Conservation (phyloP, 495 filamentous ascomycete species). For the Penicillium soppii region DNA sequence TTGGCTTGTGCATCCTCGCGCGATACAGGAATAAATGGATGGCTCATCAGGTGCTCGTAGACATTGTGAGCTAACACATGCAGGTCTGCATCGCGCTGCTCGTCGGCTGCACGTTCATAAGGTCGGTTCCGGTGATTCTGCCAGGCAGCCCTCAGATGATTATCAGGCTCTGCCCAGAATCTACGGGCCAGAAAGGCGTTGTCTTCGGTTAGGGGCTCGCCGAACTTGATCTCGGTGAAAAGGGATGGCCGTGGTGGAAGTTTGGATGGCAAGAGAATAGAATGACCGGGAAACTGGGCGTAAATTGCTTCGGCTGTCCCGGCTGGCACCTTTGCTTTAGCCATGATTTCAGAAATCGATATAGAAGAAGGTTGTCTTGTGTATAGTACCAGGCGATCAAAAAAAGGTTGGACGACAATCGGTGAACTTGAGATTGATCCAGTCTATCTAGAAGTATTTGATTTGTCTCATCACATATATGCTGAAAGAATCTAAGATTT, state of each 20-base stretch:
- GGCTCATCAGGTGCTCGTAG: slow-evolving; percentile 23
- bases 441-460: too few species aligned
- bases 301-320: too few species aligned
- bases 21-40: slow-evolving; percentile 10
- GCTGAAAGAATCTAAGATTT: too few species aligned
- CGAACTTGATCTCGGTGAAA: slow-evolving; percentile 14
- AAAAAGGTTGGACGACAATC: too few species aligned
- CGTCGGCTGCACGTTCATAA: not conserved
- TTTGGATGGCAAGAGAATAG: slow-evolving; percentile 9
- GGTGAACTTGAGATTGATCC: too few species aligned
- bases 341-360: too few species aligned
- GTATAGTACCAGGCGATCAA: too few species aligned
- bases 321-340: too few species aligned
- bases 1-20: slow-evolving; percentile 1
- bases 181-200: slow-evolving; percentile 24
- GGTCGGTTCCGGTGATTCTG: not conserved
- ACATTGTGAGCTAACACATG: slow-evolving; percentile 22
- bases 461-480: too few species aligned
- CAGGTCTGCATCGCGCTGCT: not conserved
- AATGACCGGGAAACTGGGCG: too few species aligned
- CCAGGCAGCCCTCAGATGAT: slow-evolving; percentile 12
- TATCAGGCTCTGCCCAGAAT: slow-evolving; percentile 24
- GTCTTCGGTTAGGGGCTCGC: slow-evolving; percentile 12
- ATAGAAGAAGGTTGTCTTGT: too few species aligned
- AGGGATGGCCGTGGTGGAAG: slow-evolving; percentile 23